Base-by-base conservation (phyloP, 1,284 basidiomycete genomes). In the Tilletia caries region DNA sequence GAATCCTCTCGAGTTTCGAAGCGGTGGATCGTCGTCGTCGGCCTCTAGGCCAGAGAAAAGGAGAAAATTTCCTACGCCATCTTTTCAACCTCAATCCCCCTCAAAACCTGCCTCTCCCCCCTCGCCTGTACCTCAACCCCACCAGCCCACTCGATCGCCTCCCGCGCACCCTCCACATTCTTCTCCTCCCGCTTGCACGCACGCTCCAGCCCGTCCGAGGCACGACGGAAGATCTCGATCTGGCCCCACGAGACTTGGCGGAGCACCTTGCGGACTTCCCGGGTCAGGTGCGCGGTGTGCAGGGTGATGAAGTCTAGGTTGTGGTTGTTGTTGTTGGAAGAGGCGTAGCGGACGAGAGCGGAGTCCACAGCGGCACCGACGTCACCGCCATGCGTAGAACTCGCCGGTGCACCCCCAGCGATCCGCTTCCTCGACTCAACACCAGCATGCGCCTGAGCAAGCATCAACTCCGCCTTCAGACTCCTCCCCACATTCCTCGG, bases 251-350 rank as follows among this genome's bases (percentile, higher is more conserved):
- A 90, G n/a, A 92, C 94, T 20, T 95, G 84, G 64, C 95, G 87
- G 77, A 99, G 86, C 64, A 99, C 95, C 85, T 98, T 98, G 79
- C 95, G 88, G 23, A 92, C 92, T 87, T 98, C 96, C 48, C 90
- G 87, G 64, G 89, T 86, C 60, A 97, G 87, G 18, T 95, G 87
- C 60, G 86, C 86, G 0, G 89, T 87, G 79, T 98, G 90, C 2
- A 86, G 86, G 67, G 91, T 89, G 20, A 90, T 86, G 79, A 91
- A 96, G 54, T 33, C 33, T 6, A 58, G 33, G 12, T 23, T 23
- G 5, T 32, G 27, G 8, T 41, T 33, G 44, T 15, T 48, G 4
- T 46, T 44, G 27, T 34, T 27, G 18, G 34, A 32, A 2, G 33
- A 50, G 62, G 52, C 2, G 48, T 29, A 12, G 66, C 12, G 25